A percentile compares a stretch with the other conserved stretches of the same genome.
These are phyloP conservation scores for Daedaleopsis nitida DNA, from an alignment of 768 basidiomycete species.

Conservation along the genomic window DNA sequence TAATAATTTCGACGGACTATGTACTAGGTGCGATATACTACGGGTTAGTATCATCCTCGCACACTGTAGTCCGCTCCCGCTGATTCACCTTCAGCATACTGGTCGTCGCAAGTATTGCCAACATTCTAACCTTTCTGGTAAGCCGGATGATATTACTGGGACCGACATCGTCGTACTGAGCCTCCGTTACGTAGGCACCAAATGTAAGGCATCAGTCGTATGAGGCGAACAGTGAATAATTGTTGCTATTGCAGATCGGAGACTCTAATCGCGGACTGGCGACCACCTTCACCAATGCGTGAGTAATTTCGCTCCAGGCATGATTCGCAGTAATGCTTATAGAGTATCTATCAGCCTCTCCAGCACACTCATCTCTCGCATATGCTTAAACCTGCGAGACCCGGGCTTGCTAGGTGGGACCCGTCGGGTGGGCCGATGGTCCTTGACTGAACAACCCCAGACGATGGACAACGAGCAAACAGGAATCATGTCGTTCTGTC, in stretches of 20 bases:
- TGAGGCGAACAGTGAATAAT: not conserved
- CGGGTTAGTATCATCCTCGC: not conserved
- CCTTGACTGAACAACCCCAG: not conserved
- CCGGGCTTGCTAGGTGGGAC: not conserved
- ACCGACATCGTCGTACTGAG: not conserved
- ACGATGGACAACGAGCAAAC: not conserved
- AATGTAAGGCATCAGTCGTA: too few species aligned
- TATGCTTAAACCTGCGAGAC: conserved; percentile 12
- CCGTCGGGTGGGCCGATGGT: not conserved
- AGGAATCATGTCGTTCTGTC: not conserved
- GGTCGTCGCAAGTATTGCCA: not conserved
- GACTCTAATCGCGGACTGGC: conserved; percentile 2
- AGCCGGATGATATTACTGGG: not conserved
- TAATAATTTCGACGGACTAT: not conserved
- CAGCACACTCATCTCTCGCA: conserved; percentile 13
- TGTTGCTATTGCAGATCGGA: not conserved
- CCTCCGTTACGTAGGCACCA: not conserved
- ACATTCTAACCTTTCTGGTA: not conserved
- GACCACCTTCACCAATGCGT: conserved; percentile 14
- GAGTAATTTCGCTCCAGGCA: not conserved
- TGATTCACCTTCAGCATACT: not conserved
- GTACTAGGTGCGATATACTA: not conserved
- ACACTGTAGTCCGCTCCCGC: not conserved
- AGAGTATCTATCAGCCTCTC: conserved; percentile 1
- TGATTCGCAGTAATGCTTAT: not conserved